A percentile compares a stretch with the other conserved stretches of the same genome.
These are phyloP conservation scores for Pichia insulana DNA, from an alignment of 805 yeast genomes.

Conservation along the genomic window DNA sequence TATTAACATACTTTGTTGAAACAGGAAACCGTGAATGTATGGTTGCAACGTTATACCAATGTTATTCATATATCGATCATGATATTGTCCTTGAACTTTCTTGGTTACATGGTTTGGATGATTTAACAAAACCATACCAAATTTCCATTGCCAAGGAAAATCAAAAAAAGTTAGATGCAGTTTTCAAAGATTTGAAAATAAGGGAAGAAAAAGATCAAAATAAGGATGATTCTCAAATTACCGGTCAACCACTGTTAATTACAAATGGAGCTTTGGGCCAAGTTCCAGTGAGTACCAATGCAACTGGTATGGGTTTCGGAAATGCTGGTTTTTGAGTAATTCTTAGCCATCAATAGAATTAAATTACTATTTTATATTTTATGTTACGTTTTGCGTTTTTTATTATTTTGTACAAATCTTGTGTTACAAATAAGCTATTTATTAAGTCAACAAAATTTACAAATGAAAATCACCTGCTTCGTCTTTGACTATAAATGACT, in stretches of 20 bases:
- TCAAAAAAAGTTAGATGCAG: constrained; percentile 51
- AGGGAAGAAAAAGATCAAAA: constrained; percentile 52
- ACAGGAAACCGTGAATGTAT: constrained; percentile 95
- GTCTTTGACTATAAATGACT: constrained; percentile 45
- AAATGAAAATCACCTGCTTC: constrained; percentile 38
- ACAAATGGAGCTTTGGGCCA: constrained; percentile 51
- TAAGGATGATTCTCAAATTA: constrained; percentile 41
- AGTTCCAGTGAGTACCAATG: constrained; percentile 47
- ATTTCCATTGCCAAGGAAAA: constrained; percentile 81
- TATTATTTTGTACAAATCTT: constrained; percentile 4
- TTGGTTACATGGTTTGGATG: constrained; percentile 81
- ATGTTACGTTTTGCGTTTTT: constrained; percentile 2
- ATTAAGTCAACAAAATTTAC: constrained; percentile 2
- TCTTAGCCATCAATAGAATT: too few relatives aligned
- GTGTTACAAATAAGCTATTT: neutral
- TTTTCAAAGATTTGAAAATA: constrained; percentile 61
- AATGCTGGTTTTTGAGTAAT: constrained; percentile 35
- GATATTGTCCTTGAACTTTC: constrained; percentile 84
- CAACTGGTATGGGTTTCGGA: constrained; percentile 69
- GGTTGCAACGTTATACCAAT: constrained; percentile 78
- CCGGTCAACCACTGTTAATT: constrained; percentile 67
- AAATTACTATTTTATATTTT: constrained; percentile 2
- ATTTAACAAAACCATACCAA: constrained; percentile 86
- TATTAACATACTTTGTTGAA: constrained; percentile 86
- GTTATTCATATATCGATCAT: constrained; percentile 69